These are phyloP conservation scores for Neurospora sp. DNA, from an alignment of 495 filamentous ascomycete genomes.

Conservation along the genomic window DNA sequence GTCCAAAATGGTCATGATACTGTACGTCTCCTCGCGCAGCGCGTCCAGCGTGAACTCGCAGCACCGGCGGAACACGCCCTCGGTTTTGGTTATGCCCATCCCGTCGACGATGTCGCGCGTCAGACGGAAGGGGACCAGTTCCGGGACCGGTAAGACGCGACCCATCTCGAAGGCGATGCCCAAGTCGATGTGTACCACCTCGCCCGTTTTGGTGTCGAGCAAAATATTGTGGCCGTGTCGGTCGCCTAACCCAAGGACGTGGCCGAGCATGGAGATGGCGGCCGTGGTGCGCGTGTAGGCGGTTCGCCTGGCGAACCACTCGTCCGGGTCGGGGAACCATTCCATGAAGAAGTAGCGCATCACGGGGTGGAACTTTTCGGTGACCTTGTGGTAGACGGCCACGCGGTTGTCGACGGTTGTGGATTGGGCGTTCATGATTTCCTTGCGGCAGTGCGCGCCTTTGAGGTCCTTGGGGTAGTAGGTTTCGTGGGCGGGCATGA, in stretches of 20 bases:
- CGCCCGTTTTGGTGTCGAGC: slow-evolving; percentile 78
- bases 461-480: slow-evolving; percentile 84
- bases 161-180: slow-evolving; percentile 94
- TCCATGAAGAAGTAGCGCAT: slow-evolving; percentile 97
- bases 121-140: slow-evolving; percentile 88
- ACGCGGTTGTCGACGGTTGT: slow-evolving; percentile 60
- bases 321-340: slow-evolving; percentile 83
- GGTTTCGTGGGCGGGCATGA: slow-evolving; percentile 78
- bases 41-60: slow-evolving; percentile 97
- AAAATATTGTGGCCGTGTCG: slow-evolving; percentile 95
- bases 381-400: slow-evolving; percentile 61
- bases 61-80: slow-evolving; percentile 91
- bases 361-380: slow-evolving; percentile 79
- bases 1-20: slow-evolving; percentile 94
- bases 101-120: slow-evolving; percentile 95
- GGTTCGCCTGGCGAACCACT: slow-evolving; percentile 81
- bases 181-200: slow-evolving; percentile 94
- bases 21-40: slow-evolving; percentile 81
- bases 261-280: slow-evolving; percentile 87
- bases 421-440: slow-evolving; percentile 60
- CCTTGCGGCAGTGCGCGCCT: slow-evolving; percentile 59
- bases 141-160: slow-evolving; percentile 84
- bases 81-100: slow-evolving; percentile 91
- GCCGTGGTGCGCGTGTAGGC: slow-evolving; percentile 89
- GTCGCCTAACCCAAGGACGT: slow-evolving; percentile 91